Evolutionary conservation across 2,329 filamentous ascomycete genomes (phyloP).

Genomic region (Sarocladiaceae sp.): DNA sequence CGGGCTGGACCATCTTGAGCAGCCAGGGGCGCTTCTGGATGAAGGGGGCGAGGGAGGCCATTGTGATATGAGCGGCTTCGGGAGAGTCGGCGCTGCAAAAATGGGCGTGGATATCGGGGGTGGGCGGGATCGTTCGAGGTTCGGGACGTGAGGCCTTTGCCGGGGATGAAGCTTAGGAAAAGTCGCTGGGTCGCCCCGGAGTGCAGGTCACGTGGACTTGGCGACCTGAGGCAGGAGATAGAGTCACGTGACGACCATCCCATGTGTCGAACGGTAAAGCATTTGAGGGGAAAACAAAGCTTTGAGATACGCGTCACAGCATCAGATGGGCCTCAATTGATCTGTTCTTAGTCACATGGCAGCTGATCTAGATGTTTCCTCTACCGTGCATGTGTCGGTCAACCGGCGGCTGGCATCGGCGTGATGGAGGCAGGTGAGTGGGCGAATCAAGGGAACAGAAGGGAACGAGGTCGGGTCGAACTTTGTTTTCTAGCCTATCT

Average conservation of each 20-base stretch:
- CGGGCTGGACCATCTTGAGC: conserved; percentile 64
- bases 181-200: neutral
- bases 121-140: conserved; percentile 12
- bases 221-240: conserved; percentile 3
- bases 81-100: too few species aligned
- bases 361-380: too few species aligned
- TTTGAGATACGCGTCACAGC: too few species aligned
- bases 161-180: conserved; percentile 8
- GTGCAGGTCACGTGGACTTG: conserved; percentile 1
- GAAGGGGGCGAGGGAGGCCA: conserved; percentile 69
- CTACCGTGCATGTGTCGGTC: too few species aligned
- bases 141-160: conserved; percentile 7
- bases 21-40: conserved; percentile 85
- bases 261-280: too few species aligned
- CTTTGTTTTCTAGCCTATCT: too few species aligned
- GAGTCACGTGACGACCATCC: conserved; percentile 1
- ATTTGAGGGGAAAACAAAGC: neutral
- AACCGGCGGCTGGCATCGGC: conserved; percentile 5
- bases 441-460: neutral
- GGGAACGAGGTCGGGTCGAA: too few species aligned
- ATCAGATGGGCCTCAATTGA: too few species aligned
- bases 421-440: neutral
- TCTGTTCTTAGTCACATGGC: too few species aligned
- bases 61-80: conserved; percentile 34
- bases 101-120: too few species aligned